phyloP scores from a whole-genome alignment of 2,329 filamentous ascomycete genomes.

The Xylaria sp. region DNA sequence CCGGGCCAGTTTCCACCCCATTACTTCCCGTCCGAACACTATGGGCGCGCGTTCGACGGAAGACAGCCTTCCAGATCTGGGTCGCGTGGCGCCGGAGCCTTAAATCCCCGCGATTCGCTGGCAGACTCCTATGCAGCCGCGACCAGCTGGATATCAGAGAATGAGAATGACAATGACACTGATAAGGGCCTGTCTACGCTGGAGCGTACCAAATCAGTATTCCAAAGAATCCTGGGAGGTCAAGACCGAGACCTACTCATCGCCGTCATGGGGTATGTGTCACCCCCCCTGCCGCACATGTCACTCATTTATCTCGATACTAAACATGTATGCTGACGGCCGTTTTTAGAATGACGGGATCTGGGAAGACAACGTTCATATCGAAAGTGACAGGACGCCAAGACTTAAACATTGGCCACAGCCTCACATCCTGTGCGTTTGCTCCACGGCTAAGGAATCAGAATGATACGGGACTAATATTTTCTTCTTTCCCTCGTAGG shows the following conservation, averaged over 20 bases:
- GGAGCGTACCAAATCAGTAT: constrained; percentile 37
- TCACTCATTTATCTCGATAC: background rate
- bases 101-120: constrained; percentile 10
- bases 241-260: constrained; percentile 38
- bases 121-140: constrained; percentile 21
- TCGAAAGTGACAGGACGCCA: constrained; percentile 50
- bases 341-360: constrained; percentile 50
- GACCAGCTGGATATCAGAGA: constrained; percentile 14
- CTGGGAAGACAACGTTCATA: constrained; percentile 54
- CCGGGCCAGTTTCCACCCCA: background rate
- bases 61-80: constrained; percentile 1
- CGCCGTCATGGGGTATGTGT: constrained; percentile 41
- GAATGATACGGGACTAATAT: background rate
- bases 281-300: background rate
- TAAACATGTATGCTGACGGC: constrained; percentile 1
- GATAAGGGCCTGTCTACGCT: constrained; percentile 11
- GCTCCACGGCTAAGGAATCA: background rate
- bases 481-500: constrained; percentile 35
- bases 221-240: constrained; percentile 28
- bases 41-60: constrained; percentile 24
- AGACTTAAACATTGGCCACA: constrained; percentile 51
- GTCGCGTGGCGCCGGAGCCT: background rate
- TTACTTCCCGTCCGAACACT: constrained; percentile 27
- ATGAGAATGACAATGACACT: background rate
- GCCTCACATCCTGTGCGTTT: constrained; percentile 49